A percentile compares a stretch with the other conserved stretches of the same genome.
These are phyloP conservation scores for Colletotrichum sansevieriae DNA, from an alignment of 2,329 filamentous ascomycete species.

Conservation along the genomic window DNA sequence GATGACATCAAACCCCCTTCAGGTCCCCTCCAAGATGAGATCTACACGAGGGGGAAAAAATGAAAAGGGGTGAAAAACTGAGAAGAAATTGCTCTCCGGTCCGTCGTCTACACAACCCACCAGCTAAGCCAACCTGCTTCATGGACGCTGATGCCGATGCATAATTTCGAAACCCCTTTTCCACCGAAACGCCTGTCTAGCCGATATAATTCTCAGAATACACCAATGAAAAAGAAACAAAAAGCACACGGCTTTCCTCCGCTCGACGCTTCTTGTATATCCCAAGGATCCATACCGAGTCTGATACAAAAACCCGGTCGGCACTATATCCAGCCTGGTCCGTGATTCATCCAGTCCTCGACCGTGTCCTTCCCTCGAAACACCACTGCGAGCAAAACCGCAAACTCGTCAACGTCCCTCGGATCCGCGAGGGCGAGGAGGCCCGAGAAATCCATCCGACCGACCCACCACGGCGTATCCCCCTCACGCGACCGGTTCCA, in stretches of 20 bases:
- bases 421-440: slow-evolving; percentile 40
- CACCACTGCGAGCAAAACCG: slow-evolving; percentile 38
- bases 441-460: slow-evolving; percentile 41
- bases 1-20: too few species aligned
- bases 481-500: slow-evolving; percentile 40
- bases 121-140: neutral
- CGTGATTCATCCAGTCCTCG: slow-evolving; percentile 42
- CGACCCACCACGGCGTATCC: slow-evolving; percentile 41
- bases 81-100: too few species aligned
- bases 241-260: neutral
- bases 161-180: slow-evolving; percentile 1
- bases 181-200: slow-evolving; percentile 24
- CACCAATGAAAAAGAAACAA: neutral
- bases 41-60: too few species aligned
- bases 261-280: too few species aligned
- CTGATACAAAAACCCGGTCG: too few species aligned
- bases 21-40: too few species aligned
- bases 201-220: slow-evolving; percentile 8
- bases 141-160: slow-evolving; percentile 16
- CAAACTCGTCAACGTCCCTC: slow-evolving; percentile 41
- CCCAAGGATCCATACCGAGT: neutral
- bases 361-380: slow-evolving; percentile 38
- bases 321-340: slow-evolving; percentile 24
- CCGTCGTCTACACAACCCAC: too few species aligned
- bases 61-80: too few species aligned